Base-by-base conservation (phyloP, 1,139 yeast species). In the Hyphopichia khmerensis region DNA sequence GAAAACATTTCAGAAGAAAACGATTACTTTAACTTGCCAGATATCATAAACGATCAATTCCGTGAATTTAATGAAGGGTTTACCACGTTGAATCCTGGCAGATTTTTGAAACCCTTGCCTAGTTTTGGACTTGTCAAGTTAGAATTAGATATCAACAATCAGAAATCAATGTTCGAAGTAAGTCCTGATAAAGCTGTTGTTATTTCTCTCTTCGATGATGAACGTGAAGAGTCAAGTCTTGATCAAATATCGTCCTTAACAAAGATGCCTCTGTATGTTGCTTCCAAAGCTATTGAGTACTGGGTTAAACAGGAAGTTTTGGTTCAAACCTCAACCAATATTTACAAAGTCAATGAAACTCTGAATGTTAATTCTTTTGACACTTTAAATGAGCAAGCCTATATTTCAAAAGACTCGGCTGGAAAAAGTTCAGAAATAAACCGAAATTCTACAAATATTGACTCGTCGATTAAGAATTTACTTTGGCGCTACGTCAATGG, bases 151-250 rank as follows among this genome's bases (percentile, higher is more conserved):
- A 64, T 85, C 33, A 70, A 68, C 4, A 80, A 77, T 21, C 61
- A 50, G 14, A 42, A 72, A 9, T 43, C 67, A 16, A 56, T 56
- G 1, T 74, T 77, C 48, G 67, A 68, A 4, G 96, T 87, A 0
- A 62, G 84, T 0, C 84, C 96, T 0, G 85, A 80, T 27, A 82
- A 84, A 49, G 95, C 95, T 1, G 69, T 85, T 0, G 77, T 85
- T 2, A 76, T 87, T 16, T 62, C 70, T 16, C 60, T 76, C 33
- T 87, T 87, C 53, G 67, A 79, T 43, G 76, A 65, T 1, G 55
- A 56, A 17, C 50, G 52, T 10, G 57, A 56, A 16, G 60, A 55
- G 21, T 43, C 67, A 10, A 54, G 69, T 1, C 51, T 60, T 4
- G 60, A 51, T n/a, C 50, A 57, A 3, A 55, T 77, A 1, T 49